These are phyloP conservation scores for Euphorbia peplus DNA, from an alignment of 345 rosid species.

Conservation along the genomic window DNA sequence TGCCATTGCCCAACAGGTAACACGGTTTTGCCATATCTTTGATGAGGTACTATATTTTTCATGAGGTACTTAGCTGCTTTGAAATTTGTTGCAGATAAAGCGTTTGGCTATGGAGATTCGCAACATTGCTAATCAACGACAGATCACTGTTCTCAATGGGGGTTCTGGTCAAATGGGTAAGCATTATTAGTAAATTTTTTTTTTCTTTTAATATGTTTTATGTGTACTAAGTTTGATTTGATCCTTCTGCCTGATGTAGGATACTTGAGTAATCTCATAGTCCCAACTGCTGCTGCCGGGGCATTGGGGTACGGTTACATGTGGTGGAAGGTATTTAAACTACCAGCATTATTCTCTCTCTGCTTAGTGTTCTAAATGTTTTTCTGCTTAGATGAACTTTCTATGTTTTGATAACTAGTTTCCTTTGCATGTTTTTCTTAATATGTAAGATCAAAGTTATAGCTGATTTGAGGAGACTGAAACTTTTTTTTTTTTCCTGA, in stretches of 20 bases:
- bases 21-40: background rate
- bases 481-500: slow-evolving; percentile 12
- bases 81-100: slow-evolving; percentile 41
- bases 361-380: background rate
- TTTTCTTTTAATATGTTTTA: background rate
- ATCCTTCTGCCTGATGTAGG: slow-evolving; percentile 34
- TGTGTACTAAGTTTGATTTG: background rate
- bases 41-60: too few relatives aligned
- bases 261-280: slow-evolving; percentile 47
- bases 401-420: too few relatives aligned
- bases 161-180: slow-evolving; percentile 46
- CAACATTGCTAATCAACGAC: slow-evolving; percentile 60
- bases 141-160: slow-evolving; percentile 77
- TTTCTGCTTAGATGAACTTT: background rate
- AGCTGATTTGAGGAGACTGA: slow-evolving; percentile 16
- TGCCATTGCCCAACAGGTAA: slow-evolving; percentile 70
- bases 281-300: slow-evolving; percentile 82
- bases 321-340: slow-evolving; percentile 90
- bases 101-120: slow-evolving; percentile 66
- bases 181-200: background rate
- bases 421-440: background rate
- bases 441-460: background rate
- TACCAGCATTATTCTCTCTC: background rate
- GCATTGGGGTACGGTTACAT: slow-evolving; percentile 94
- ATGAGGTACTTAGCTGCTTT: background rate